Evolutionary conservation across 2,329 filamentous ascomycete species (phyloP), one percentile per base, ranked within the genome.

Genomic region (Huntiella bhutanensis): DNA sequence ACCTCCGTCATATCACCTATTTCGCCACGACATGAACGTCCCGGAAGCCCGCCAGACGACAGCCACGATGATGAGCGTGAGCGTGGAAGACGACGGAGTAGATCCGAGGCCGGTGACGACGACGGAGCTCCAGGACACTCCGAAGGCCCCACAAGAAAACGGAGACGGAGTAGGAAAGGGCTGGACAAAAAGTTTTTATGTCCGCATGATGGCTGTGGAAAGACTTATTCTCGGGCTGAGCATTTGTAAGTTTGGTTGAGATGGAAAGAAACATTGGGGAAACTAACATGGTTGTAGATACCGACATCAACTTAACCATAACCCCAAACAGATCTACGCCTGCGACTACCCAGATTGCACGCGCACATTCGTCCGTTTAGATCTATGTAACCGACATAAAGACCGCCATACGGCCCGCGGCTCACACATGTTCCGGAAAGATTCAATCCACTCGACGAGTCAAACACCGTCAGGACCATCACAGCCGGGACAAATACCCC

Each of bases 151-250:
- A 62, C 64, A 4, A 67, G 69, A 47, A 76, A 85, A 62, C 67
- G 80, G 49, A 66, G 80, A 53, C 66, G 81, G 47, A 86, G 81
- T 62, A 74, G 82, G 52, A 86, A 86, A 59, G 80, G 80, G 3
- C 64, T 84, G 36, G 82, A 86, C 59, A 87, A 86, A 64, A 77
- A 78, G 56, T 88, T 86, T 52, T 79, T 82, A 56, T 98, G 91
- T 58, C 79, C 81, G 4, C 76, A 85, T 50, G 78, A 83, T 53
- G 84, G 81, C 35, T 98, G 91, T 56, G 87, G 85, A 36, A 98
- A 95, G 68, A 92, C 81, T 59, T 98, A 98, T 60, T 95, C 88
- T 19, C 75, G 91, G 58, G 88, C 91, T 6, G 91, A 96, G 63
- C 91, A 98, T 66, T 68, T 98, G 66, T 95, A 74, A 70, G 70